These are phyloP conservation scores for Hymenoscyphus fructigenus DNA, from an alignment of 2,329 filamentous ascomycete species.

Conservation along the genomic window DNA sequence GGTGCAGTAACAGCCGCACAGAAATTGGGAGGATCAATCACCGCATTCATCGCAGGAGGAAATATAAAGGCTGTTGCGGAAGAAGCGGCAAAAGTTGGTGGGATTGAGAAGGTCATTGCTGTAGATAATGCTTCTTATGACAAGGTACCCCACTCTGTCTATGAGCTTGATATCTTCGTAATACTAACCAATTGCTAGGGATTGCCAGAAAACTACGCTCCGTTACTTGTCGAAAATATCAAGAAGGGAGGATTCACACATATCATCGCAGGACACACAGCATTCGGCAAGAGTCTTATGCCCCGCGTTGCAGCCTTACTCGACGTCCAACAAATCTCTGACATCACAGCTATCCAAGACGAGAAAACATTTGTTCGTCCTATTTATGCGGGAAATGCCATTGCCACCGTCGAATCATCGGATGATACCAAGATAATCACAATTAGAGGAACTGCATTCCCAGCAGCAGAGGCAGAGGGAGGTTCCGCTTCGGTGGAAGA, in stretches of 20 bases:
- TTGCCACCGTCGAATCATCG: conserved; percentile 88
- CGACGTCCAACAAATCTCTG: conserved; percentile 90
- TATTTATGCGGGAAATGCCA: conserved; percentile 97
- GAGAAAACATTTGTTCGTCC: conserved; percentile 95
- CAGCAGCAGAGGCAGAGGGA: conserved; percentile 67
- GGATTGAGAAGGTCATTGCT: conserved; percentile 86
- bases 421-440: conserved; percentile 88
- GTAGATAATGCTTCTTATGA: conserved; percentile 91
- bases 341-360: conserved; percentile 81
- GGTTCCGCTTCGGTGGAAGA: conserved; percentile 77
- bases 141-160: conserved; percentile 58
- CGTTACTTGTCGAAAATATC: conserved; percentile 91
- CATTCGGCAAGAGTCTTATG: conserved; percentile 94
- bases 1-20: conserved; percentile 83
- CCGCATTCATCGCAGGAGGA: conserved; percentile 82
- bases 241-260: conserved; percentile 95
- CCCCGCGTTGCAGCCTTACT: conserved; percentile 88
- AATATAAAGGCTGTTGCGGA: conserved; percentile 74
- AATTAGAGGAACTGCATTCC: conserved; percentile 89
- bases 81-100: conserved; percentile 84
- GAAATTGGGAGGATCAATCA: conserved; percentile 81
- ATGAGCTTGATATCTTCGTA: neutral
- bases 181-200: conserved; percentile 52
- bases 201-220: conserved; percentile 91
- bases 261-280: conserved; percentile 84